Percentiles rank a stretch among this genome's conserved stretches.
Evolutionary conservation across 257 asterid genomes (phyloP).

Genomic region (Cruciata laevipes): DNA sequence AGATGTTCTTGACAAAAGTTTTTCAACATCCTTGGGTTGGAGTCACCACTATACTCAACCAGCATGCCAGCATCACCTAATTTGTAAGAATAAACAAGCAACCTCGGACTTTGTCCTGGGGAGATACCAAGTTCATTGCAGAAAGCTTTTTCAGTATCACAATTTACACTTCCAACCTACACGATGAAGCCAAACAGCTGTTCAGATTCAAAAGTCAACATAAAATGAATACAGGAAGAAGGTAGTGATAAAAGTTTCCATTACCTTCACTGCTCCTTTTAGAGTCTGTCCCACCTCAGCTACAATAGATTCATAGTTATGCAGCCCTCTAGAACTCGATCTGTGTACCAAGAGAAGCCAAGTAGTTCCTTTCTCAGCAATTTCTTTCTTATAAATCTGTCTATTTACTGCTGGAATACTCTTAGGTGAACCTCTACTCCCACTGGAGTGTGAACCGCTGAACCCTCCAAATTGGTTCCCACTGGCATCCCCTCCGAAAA

Average conservation of each 20-base stretch:
- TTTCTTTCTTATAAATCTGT: conserved; percentile 53
- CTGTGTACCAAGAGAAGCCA: conserved; percentile 63
- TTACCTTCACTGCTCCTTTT: conserved; percentile 81
- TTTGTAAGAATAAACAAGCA: conserved; percentile 55
- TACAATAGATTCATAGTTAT: conserved; percentile 48
- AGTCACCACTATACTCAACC: conserved; percentile 64
- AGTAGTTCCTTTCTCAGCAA: conserved; percentile 61
- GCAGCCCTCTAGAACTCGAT: conserved; percentile 44
- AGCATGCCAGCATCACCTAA: conserved; percentile 49
- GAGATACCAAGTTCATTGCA: conserved; percentile 67
- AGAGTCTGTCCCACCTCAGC: conserved; percentile 48
- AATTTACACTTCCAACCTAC: conserved; percentile 76
- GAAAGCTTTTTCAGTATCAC: conserved; percentile 60
- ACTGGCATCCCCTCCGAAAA: conserved; percentile 77
- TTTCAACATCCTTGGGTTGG: conserved; percentile 56
- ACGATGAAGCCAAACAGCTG: conserved; percentile 11
- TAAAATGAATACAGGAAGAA: background rate
- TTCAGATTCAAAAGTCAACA: conserved; percentile 9
- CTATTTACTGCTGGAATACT: conserved; percentile 48
- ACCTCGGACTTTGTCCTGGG: conserved; percentile 56
- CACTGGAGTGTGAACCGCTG: conserved; percentile 41
- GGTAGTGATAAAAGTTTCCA: background rate
- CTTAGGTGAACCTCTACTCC: conserved; percentile 30
- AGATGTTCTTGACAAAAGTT: conserved; percentile 59
- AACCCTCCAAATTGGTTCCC: conserved; percentile 65